A percentile compares a stretch with the other conserved stretches of the same genome.
phyloP scores from a whole-genome alignment of 768 basidiomycete genomes.

The Pisolithus tinctorius region DNA sequence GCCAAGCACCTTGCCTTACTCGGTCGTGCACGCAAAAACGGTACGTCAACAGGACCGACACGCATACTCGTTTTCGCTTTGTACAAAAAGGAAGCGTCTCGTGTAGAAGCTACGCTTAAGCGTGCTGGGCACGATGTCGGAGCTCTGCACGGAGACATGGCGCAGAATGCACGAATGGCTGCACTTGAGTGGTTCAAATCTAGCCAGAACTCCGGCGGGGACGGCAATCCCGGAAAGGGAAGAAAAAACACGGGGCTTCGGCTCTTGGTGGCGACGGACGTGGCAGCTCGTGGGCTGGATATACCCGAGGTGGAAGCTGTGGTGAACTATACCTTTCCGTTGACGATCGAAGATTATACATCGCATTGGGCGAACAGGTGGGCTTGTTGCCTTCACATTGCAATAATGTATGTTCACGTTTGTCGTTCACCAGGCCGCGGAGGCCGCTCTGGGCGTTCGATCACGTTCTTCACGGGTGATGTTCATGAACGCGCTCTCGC shows the following conservation, averaged over 20 bases:
- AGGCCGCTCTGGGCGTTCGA: conserved; percentile 81
- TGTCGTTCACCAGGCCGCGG: conserved; percentile 58
- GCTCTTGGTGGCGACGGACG: conserved; percentile 92
- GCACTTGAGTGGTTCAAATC: conserved; percentile 83
- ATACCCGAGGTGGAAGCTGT: conserved; percentile 94
- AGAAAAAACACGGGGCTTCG: conserved; percentile 33
- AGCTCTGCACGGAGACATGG: conserved; percentile 87
- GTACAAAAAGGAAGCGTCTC: conserved; percentile 94
- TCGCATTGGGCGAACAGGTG: conserved; percentile 84
- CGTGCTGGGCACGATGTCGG: conserved; percentile 73
- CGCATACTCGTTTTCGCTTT: conserved; percentile 89
- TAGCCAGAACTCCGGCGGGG: conserved; percentile 37
- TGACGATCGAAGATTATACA: conserved; percentile 95
- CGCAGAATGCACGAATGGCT: conserved; percentile 76
- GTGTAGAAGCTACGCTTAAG: conserved; percentile 76
- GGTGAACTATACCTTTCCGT: conserved; percentile 95
- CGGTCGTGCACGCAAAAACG: conserved; percentile 38
- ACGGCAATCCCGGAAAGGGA: background rate
- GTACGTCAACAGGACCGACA: conserved; percentile 41
- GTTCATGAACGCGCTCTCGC: conserved; percentile 80
- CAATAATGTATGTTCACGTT: background rate
- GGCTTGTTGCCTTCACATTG: background rate
- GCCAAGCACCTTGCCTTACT: background rate
- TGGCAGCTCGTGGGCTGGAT: conserved; percentile 94
- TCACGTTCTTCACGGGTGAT: conserved; percentile 96